Percentiles rank a stretch among this genome's conserved stretches.
Conservation (phyloP, 2,329 filamentous ascomycete species). For the Colletotrichum musae region DNA sequence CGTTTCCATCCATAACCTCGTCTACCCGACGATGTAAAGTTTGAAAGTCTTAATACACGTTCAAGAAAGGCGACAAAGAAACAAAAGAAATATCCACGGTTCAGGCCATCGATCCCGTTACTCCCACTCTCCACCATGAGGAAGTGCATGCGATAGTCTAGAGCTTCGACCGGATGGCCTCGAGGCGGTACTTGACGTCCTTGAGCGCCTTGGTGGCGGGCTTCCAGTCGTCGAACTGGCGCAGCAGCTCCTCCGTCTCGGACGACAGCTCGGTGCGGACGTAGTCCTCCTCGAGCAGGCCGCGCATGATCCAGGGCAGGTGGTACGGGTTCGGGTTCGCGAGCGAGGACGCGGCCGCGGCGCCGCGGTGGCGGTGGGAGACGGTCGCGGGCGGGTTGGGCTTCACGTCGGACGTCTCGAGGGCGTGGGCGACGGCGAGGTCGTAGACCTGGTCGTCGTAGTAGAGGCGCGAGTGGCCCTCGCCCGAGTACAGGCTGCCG, state of each 20-base stretch:
- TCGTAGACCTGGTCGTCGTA: constrained; percentile 90
- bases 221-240: constrained; percentile 94
- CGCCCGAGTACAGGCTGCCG: constrained; percentile 90
- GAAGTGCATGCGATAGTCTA: too few species aligned
- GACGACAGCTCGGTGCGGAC: constrained; percentile 84
- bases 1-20: not conserved
- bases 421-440: constrained; percentile 79
- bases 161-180: constrained; percentile 90
- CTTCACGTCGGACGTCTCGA: constrained; percentile 76
- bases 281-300: constrained; percentile 90
- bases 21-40: not conserved
- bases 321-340: constrained; percentile 85
- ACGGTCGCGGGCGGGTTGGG: constrained; percentile 49
- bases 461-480: constrained; percentile 94
- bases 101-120: too few species aligned
- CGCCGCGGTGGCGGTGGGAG: constrained; percentile 35
- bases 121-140: too few species aligned
- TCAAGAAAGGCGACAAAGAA: not conserved
- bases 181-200: constrained; percentile 94
- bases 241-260: constrained; percentile 85
- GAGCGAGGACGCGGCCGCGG: constrained; percentile 48
- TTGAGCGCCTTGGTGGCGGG: constrained; percentile 91
- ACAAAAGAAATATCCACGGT: not conserved
- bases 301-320: constrained; percentile 95
- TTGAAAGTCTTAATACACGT: not conserved